A percentile compares a stretch with the other conserved stretches of the same genome.
Conservation (phyloP, 306 rosid genomes). For the Rosa multiflora region DNA sequence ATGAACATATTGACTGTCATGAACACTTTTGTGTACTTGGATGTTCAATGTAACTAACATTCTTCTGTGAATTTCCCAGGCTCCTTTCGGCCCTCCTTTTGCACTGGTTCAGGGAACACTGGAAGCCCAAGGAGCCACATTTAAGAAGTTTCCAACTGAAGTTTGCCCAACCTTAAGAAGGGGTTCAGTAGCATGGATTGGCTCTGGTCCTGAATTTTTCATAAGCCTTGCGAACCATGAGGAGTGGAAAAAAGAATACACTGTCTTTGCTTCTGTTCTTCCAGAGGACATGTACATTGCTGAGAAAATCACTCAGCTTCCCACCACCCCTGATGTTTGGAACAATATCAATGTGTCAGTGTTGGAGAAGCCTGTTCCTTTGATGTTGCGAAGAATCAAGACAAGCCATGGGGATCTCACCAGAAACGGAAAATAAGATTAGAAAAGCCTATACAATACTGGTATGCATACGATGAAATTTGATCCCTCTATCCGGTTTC, state of each 20-base stretch:
- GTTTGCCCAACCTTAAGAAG: slow-evolving; percentile 67
- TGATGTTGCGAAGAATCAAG: slow-evolving; percentile 51
- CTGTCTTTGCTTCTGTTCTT: slow-evolving; percentile 90
- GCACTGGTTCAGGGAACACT: slow-evolving; percentile 80
- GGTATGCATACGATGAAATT: not conserved
- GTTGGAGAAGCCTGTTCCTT: slow-evolving; percentile 61
- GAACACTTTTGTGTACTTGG: not conserved
- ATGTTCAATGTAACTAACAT: slow-evolving; percentile 4
- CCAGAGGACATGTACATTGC: slow-evolving; percentile 80
- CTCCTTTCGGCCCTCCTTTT: slow-evolving; percentile 84
- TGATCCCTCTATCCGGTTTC: not conserved
- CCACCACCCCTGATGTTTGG: slow-evolving; percentile 74
- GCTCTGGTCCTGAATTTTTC: slow-evolving; percentile 86
- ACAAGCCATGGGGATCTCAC: slow-evolving; percentile 38
- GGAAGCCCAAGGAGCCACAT: slow-evolving; percentile 65
- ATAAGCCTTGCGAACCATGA: slow-evolving; percentile 80
- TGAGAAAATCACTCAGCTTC: slow-evolving; percentile 69
- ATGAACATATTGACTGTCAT: not conserved
- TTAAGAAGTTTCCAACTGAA: slow-evolving; percentile 64
- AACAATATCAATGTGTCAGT: slow-evolving; percentile 74
- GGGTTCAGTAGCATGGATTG: slow-evolving; percentile 91
- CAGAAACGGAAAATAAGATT: slow-evolving; percentile 30
- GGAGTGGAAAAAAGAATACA: slow-evolving; percentile 79
- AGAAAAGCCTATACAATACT: slow-evolving; percentile 9
- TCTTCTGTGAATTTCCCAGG: slow-evolving; percentile 40